Percentiles rank a stretch among this genome's conserved stretches.
phyloP scores from a whole-genome alignment of 2,329 filamentous ascomycete genomes.

The Calonectria crousiana region DNA sequence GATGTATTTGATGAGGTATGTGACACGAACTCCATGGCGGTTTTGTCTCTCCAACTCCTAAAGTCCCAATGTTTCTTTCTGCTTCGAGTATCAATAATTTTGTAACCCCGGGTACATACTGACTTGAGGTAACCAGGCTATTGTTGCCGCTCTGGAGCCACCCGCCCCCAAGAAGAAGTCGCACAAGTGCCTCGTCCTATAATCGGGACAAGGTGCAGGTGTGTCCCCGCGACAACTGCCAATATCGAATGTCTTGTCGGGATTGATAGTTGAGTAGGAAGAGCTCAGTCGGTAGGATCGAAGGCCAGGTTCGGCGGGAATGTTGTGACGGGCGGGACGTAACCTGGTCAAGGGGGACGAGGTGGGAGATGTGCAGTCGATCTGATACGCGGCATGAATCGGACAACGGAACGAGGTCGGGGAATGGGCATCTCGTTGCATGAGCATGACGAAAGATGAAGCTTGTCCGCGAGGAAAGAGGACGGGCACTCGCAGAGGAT shows the following conservation, averaged over 20 bases:
- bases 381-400: conserved; percentile 35
- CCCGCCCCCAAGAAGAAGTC: conserved; percentile 83
- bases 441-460: conserved; percentile 31
- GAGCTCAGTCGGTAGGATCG: conserved; percentile 28
- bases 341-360: conserved; percentile 28
- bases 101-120: conserved; percentile 10
- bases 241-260: conserved; percentile 30
- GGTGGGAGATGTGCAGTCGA: conserved; percentile 26
- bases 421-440: conserved; percentile 39
- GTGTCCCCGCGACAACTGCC: conserved; percentile 26
- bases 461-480: conserved; percentile 24
- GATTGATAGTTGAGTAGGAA: conserved; percentile 27
- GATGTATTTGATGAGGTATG: conserved; percentile 98
- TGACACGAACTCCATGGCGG: conserved; percentile 14
- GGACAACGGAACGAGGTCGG: conserved; percentile 40
- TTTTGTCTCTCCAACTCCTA: not conserved
- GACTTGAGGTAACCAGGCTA: conserved; percentile 72
- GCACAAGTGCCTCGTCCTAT: conserved; percentile 79
- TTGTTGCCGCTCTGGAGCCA: conserved; percentile 94
- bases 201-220: conserved; percentile 37
- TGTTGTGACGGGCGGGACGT: conserved; percentile 31
- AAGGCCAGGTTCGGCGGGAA: conserved; percentile 29
- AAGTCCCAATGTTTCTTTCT: not conserved
- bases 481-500: conserved; percentile 21
- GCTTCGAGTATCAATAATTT: not conserved